Conservation (phyloP, 352 stramenopile genomes). For the Phytophthora sojae region DNA sequence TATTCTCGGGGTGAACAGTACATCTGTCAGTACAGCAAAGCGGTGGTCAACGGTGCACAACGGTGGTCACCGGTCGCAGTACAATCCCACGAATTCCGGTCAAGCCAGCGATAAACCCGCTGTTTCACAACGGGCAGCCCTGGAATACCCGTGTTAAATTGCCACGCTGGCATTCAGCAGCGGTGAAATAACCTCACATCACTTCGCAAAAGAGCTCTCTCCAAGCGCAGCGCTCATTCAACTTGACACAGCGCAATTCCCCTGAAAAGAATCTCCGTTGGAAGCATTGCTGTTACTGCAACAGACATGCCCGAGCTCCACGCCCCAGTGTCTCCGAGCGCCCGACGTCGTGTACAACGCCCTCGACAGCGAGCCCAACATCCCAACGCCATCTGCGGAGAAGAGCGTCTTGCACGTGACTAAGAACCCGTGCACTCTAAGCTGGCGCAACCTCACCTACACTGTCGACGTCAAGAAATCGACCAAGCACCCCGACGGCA, state of each 20-base stretch:
- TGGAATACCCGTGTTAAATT: background rate
- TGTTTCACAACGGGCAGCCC: background rate
- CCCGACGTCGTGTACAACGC: background rate
- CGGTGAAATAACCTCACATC: background rate
- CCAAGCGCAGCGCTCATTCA: background rate
- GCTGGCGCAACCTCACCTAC: slow-evolving; percentile 31
- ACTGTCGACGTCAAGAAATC: slow-evolving; percentile 30
- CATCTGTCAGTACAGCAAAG: too few species aligned
- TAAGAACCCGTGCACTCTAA: slow-evolving; percentile 30
- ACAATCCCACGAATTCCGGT: too few species aligned
- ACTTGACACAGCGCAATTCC: background rate
- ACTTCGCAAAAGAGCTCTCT: background rate
- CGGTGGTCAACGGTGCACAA: too few species aligned
- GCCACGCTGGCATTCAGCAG: background rate
- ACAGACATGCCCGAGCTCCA: background rate
- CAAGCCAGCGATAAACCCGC: too few species aligned
- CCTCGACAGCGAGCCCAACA: background rate
- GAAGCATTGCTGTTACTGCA: background rate
- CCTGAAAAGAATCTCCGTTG: background rate
- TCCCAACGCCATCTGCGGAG: background rate
- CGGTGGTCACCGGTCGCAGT: too few species aligned
- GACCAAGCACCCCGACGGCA: slow-evolving; percentile 21
- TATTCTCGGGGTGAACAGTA: too few species aligned
- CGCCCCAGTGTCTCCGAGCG: background rate
- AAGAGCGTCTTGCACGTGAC: background rate